A percentile compares a stretch with the other conserved stretches of the same genome.
phyloP scores from a whole-genome alignment of 2,329 filamentous ascomycete species.

The Sclerotinia glacialis region DNA sequence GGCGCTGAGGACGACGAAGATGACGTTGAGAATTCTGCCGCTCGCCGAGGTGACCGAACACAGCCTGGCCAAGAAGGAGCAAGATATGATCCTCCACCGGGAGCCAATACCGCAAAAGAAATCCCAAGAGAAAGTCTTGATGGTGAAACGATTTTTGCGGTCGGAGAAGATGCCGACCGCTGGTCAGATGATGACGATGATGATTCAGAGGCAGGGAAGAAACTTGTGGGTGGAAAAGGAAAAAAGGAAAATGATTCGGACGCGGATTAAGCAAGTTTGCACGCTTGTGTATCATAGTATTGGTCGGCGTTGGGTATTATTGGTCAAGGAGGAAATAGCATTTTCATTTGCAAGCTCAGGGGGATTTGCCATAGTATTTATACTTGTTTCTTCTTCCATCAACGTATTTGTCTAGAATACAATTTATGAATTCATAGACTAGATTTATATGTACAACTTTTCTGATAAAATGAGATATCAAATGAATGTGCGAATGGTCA shows the following conservation, averaged over 20 bases:
- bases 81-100: slow-evolving; percentile 39
- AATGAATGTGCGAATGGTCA: background rate
- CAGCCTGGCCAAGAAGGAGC: slow-evolving; percentile 39
- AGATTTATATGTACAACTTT: background rate
- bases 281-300: slow-evolving; percentile 24
- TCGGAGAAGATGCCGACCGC: slow-evolving; percentile 79
- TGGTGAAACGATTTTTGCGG: slow-evolving; percentile 92
- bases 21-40: slow-evolving; percentile 44
- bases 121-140: slow-evolving; percentile 64
- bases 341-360: background rate
- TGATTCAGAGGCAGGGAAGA: slow-evolving; percentile 53
- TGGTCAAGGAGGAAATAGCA: slow-evolving; percentile 6
- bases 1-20: slow-evolving; percentile 67
- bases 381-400: background rate
- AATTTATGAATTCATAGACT: slow-evolving; percentile 10
- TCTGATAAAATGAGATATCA: background rate
- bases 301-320: slow-evolving; percentile 21
- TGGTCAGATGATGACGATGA: slow-evolving; percentile 73
- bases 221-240: slow-evolving; percentile 43
- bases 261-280: slow-evolving; percentile 9
- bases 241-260: slow-evolving; percentile 21
- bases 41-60: slow-evolving; percentile 49
- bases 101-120: slow-evolving; percentile 32
- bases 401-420: slow-evolving; percentile 17
- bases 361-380: background rate